Evolutionary conservation across 225 moss, liverwort and hornwort species (phyloP), one percentile per base, ranked within the genome.

Genomic region (Polytrichum commune): DNA sequence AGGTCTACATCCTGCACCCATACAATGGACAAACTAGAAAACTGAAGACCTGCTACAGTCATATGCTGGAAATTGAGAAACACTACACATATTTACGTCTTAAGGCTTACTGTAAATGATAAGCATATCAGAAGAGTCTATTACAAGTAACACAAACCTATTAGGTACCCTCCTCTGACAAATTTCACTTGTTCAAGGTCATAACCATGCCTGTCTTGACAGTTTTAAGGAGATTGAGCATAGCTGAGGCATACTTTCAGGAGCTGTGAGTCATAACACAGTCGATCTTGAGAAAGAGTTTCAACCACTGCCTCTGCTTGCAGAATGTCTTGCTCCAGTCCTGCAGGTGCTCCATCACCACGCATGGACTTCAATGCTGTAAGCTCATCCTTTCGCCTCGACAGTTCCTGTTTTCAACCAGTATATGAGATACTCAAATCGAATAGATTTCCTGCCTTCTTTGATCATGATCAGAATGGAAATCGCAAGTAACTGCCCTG

Each of bases 261-360:
- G 73, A 98, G 81, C 76, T 90, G 97, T 62, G 97, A 73, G 57
- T 95, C 94, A 26, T 88, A 94, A 80, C 94, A 94, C 54, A 88
- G 77, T 68, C 94, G 86, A 75, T 98, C 92, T 82, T 93, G 90
- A 29, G 93, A 89, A 16, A 97, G 84, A 68, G 88, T 85, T 69
- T 96, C 96, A 65, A 96, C 86, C 68, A 76, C 74, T 26, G 90
- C 88, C 73, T 84, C 90, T 57, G 85, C 76, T 68, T 94, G 92
- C 5, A 63, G 60, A 73, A 98, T 74, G 54, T 94, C 97, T 75
- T 86, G 91, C 61, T 93, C 91, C 84, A 91, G 72, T 73, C 90
- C 83, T 33, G 86, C 78, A 33, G 92, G 81, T 55, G 87, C 88
- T 74, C 92, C 92, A 69, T 75, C 73, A 56, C 87, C 90, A 60